Base-by-base conservation (phyloP, 768 basidiomycete genomes). In the Amanita subjunquillea region DNA sequence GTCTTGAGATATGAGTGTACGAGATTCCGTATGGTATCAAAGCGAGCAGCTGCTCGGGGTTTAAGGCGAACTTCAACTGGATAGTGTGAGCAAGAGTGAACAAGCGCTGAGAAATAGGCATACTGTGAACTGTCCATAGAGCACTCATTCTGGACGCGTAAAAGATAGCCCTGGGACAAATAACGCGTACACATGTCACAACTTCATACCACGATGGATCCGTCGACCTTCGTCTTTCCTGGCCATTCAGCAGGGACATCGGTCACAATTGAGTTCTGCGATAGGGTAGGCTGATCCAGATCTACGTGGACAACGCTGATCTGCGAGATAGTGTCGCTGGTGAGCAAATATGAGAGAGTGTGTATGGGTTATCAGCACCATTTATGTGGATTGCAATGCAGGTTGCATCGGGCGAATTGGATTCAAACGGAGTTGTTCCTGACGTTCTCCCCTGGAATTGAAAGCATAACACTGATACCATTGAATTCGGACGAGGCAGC, bases 331-430 rank as follows among this genome's bases (percentile, higher is more conserved):
- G 85, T 91, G 91, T 65, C 84, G 87, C 66, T 93, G 89, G 89
- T 89, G 63, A 63, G 77, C 54, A 41, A 13, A 34, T 34, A 34
- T 34, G 12, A 34, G 29, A 29, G 46, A 30, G 48, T 2, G 34
- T 47, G 30, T 23, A 47, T 39, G 32, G 39, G n/a, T 29, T 32
- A 42, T 36, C 43, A 25, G 38, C 29, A 22, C 37, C 37, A 22
- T 32, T 48, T 34, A 55, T 27, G 17, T 17, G 17, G 1, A 17
- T 17, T 17, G 23, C 23, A 8, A 40, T 48, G 41, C 61, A 94
- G 93, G 93, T 76, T 93, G 37, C 92, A 94, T 59, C 78, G 93
- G 59, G 93, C 94, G 30, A 83, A 81, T 9, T 97, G 94, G 94
- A 77, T 84, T n/a, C 87, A 90, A 56, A 96, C 93, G 0, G 94